Percentiles rank a stretch among this genome's conserved stretches.
Conservation (phyloP, 495 filamentous ascomycete species). For the Aspergillus egyptiacus region DNA sequence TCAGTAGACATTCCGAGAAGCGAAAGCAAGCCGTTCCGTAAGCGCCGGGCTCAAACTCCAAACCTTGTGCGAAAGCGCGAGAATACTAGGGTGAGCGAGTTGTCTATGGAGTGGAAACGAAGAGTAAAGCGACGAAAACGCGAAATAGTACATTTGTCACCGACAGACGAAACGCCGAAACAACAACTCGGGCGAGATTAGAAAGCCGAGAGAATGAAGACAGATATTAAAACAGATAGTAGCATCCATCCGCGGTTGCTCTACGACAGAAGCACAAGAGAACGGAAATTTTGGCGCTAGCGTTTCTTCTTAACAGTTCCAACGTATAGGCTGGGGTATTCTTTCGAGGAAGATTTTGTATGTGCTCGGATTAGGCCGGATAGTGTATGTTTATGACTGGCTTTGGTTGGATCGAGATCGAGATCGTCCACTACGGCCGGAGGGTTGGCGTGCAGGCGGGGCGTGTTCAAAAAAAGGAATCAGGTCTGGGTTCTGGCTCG, state of each 20-base stretch:
- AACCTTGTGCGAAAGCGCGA: neutral
- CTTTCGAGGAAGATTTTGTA: neutral
- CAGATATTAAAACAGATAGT: neutral
- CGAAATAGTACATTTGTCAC: neutral
- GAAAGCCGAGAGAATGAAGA: constrained; percentile 1
- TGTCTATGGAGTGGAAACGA: constrained; percentile 1
- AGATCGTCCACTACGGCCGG: constrained; percentile 30
- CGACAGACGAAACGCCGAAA: constrained; percentile 5
- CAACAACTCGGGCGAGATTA: neutral
- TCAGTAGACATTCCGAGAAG: too few species aligned
- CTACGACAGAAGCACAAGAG: neutral
- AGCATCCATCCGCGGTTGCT: neutral
- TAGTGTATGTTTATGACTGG: constrained; percentile 14
- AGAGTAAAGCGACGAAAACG: neutral
- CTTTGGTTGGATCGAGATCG: constrained; percentile 32
- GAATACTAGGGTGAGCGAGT: neutral
- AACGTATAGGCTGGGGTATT: neutral
- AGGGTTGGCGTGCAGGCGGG: constrained; percentile 34
- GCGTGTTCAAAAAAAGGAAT: constrained; percentile 47
- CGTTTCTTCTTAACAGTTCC: too few species aligned
- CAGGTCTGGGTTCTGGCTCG: constrained; percentile 54
- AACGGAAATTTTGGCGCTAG: neutral
- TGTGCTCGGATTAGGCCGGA: too few species aligned
- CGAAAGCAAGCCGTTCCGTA: neutral
- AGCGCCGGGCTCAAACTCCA: constrained; percentile 8